phyloP scores from a whole-genome alignment of 768 basidiomycete species.

The Galerina sulciceps region DNA sequence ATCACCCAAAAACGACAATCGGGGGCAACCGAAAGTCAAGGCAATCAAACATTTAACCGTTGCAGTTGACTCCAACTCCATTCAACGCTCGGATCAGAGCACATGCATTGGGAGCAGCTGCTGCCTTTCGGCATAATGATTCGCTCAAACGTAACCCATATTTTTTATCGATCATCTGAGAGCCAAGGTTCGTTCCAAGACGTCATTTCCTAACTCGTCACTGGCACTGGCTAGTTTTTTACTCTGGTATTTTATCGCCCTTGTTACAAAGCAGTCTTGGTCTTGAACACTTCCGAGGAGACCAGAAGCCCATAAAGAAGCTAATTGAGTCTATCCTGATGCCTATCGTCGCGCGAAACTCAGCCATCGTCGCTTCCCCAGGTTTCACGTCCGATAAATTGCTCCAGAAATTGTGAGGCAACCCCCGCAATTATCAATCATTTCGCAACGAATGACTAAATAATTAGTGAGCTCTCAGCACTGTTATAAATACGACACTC shows the following conservation, averaged over 20 bases:
- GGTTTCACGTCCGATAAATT: neutral
- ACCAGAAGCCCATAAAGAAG: neutral
- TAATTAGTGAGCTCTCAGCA: no score
- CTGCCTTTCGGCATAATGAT: neutral
- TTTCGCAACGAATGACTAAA: no score
- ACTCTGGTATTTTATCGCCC: neutral
- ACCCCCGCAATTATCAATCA: no score
- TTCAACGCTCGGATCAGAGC: neutral
- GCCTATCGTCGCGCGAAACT: neutral
- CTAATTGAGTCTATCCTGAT: neutral
- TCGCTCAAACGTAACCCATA: neutral
- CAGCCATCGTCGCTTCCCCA: neutral
- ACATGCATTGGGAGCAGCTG: slow-evolving; percentile 1
- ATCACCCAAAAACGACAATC: neutral
- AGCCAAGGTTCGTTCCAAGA: no score
- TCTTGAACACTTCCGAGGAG: neutral
- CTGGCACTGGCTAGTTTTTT: no score
- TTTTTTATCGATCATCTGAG: neutral
- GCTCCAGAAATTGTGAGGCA: neutral
- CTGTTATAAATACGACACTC: neutral
- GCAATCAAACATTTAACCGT: slow-evolving; percentile 1
- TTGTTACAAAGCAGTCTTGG: neutral
- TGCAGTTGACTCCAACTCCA: neutral
- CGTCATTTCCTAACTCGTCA: no score
- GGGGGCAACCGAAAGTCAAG: neutral